These are phyloP conservation scores for Pythium rishiriense DNA, from an alignment of 352 stramenopile genomes.

Conservation along the genomic window DNA sequence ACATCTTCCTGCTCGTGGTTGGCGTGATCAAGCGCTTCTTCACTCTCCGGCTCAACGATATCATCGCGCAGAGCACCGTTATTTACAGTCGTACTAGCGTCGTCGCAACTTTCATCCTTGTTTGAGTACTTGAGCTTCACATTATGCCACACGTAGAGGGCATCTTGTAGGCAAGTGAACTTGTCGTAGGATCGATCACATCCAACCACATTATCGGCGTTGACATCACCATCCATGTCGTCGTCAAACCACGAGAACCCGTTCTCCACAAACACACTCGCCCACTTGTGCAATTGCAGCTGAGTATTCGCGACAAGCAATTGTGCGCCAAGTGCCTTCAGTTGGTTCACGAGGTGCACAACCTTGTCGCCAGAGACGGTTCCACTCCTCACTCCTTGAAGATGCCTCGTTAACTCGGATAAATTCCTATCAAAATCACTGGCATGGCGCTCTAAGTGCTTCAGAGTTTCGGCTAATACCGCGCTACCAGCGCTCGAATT, in stretches of 20 bases:
- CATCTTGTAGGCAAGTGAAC: conserved; percentile 81
- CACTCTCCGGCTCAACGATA: conserved; percentile 1
- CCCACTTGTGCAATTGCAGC: conserved; percentile 80
- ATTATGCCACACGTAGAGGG: conserved; percentile 72
- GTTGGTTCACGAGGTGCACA: conserved; percentile 47
- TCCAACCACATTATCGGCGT: conserved; percentile 12
- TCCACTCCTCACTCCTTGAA: conserved; percentile 9
- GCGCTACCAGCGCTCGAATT: not conserved
- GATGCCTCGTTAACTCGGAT: conserved; percentile 16
- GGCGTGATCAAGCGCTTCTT: conserved; percentile 3
- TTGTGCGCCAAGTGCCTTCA: conserved; percentile 50
- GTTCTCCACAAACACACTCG: conserved; percentile 63
- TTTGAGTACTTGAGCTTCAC: conserved; percentile 55
- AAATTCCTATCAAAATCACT: conserved; percentile 21
- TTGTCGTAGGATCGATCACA: conserved; percentile 73
- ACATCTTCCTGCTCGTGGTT: not conserved
- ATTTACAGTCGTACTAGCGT: not conserved
- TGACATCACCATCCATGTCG: conserved; percentile 34
- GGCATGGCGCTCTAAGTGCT: conserved; percentile 10
- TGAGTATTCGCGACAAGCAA: conserved; percentile 62
- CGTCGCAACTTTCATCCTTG: conserved; percentile 32
- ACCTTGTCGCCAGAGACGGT: conserved; percentile 21
- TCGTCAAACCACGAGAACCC: conserved; percentile 67
- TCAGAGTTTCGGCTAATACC: conserved; percentile 11
- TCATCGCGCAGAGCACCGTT: not conserved